These are phyloP conservation scores for Aspergillus sp. DNA, from an alignment of 2,329 filamentous ascomycete species.

Conservation along the genomic window DNA sequence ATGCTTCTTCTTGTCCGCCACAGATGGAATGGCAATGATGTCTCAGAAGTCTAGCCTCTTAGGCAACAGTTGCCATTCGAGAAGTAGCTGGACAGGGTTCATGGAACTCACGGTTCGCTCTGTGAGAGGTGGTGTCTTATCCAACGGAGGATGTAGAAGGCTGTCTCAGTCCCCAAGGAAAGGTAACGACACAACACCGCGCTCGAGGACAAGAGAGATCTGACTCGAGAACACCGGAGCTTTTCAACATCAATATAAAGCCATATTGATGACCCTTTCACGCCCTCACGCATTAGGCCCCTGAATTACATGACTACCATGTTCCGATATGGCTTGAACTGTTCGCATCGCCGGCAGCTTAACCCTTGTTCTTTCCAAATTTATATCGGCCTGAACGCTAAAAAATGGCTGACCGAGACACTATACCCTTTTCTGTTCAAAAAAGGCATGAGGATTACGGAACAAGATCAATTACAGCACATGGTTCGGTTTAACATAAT, in stretches of 20 bases:
- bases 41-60: slow-evolving; percentile 3
- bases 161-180: not conserved
- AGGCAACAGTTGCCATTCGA: slow-evolving; percentile 6
- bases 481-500: slow-evolving; percentile 8
- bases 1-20: not conserved
- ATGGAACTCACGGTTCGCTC: slow-evolving; percentile 1
- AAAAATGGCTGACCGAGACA: slow-evolving; percentile 9
- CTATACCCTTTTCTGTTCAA: slow-evolving; percentile 9
- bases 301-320: slow-evolving; percentile 5
- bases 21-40: slow-evolving; percentile 2
- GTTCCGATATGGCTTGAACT: slow-evolving; percentile 13
- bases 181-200: not conserved
- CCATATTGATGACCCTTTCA: slow-evolving; percentile 13
- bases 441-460: slow-evolving; percentile 15
- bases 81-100: slow-evolving; percentile 7
- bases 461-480: not conserved
- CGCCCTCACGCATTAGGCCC: slow-evolving; percentile 5
- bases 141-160: not conserved
- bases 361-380: slow-evolving; percentile 12
- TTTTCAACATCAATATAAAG: not conserved
- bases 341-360: slow-evolving; percentile 6
- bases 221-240: not conserved
- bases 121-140: not conserved
- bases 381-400: slow-evolving; percentile 13
- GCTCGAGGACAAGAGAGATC: not conserved